Evolutionary conservation across 2,329 filamentous ascomycete species (phyloP).

Genomic region (Apiospora marii): DNA sequence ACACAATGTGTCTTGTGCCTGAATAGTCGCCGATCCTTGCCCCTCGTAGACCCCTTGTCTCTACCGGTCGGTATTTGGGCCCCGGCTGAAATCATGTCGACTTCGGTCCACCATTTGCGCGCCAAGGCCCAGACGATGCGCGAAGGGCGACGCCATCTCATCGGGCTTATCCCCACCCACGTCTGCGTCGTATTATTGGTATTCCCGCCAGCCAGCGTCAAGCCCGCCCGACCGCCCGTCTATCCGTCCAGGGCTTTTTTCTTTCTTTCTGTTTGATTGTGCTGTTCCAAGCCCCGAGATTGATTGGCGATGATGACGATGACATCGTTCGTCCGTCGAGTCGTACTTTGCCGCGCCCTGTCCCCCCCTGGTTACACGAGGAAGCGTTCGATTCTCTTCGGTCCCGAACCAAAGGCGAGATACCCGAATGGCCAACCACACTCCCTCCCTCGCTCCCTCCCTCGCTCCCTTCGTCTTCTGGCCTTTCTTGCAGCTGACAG

Average conservation of each 20-base stretch:
- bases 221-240: not conserved
- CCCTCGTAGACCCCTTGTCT: constrained; percentile 2
- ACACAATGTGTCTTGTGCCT: constrained; percentile 17
- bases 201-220: not conserved
- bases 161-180: not conserved
- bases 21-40: constrained; percentile 11
- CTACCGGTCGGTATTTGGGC: constrained; percentile 12
- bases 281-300: constrained; percentile 14
- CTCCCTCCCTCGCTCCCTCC: not conserved
- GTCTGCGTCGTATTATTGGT: constrained; percentile 11
- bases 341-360: not conserved
- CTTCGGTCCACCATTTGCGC: constrained; percentile 11
- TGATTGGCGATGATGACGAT: constrained; percentile 13
- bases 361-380: not conserved
- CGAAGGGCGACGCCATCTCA: not conserved
- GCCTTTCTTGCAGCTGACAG: not conserved
- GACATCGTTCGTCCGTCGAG: not conserved
- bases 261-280: not conserved
- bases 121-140: not conserved
- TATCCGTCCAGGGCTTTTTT: not conserved
- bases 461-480: not conserved
- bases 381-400: not conserved
- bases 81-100: constrained; percentile 7
- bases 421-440: constrained; percentile 9
- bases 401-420: constrained; percentile 8